A percentile compares a stretch with the other conserved stretches of the same genome.
Evolutionary conservation across 2,329 filamentous ascomycete genomes (phyloP).

Genomic region (Tolypocladium endophyticum): DNA sequence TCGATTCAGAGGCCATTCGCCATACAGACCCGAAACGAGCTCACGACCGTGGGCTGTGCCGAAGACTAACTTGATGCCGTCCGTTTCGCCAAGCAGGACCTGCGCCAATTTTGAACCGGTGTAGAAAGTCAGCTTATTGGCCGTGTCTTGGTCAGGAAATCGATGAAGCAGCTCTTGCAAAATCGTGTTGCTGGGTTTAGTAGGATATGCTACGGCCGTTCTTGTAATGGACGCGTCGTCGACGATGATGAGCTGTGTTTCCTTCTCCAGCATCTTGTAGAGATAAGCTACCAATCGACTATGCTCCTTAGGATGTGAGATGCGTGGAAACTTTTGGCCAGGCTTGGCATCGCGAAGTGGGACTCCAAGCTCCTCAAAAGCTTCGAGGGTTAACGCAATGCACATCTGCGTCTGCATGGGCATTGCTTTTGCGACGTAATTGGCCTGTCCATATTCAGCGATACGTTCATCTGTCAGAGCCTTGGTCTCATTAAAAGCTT

Average conservation of each 20-base stretch:
- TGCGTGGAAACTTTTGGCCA: not conserved
- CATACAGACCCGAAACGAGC: constrained; percentile 24
- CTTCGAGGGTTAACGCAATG: not conserved
- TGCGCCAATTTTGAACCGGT: constrained; percentile 16
- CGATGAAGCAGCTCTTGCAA: constrained; percentile 1
- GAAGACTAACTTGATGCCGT: constrained; percentile 28
- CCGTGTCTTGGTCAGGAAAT: constrained; percentile 1
- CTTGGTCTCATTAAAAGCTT: not conserved
- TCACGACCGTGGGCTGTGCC: constrained; percentile 21
- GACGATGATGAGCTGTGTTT: constrained; percentile 3
- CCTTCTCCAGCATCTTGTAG: constrained; percentile 3
- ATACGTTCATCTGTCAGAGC: not conserved
- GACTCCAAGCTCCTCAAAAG: not conserved
- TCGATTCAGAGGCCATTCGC: constrained; percentile 22
- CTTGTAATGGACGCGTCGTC: constrained; percentile 1
- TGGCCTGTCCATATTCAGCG: not conserved
- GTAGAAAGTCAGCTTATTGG: constrained; percentile 11
- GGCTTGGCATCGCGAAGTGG: not conserved
- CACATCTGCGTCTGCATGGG: constrained; percentile 1
- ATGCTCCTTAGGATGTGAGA: not conserved
- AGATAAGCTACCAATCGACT: not conserved
- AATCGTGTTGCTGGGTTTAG: not conserved
- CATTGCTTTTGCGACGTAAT: not conserved
- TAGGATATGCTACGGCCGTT: constrained; percentile 2
- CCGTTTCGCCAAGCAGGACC: constrained; percentile 19